Conservation (phyloP, 2,329 filamentous ascomycete genomes). For the Tolypocladium endophyticum region DNA sequence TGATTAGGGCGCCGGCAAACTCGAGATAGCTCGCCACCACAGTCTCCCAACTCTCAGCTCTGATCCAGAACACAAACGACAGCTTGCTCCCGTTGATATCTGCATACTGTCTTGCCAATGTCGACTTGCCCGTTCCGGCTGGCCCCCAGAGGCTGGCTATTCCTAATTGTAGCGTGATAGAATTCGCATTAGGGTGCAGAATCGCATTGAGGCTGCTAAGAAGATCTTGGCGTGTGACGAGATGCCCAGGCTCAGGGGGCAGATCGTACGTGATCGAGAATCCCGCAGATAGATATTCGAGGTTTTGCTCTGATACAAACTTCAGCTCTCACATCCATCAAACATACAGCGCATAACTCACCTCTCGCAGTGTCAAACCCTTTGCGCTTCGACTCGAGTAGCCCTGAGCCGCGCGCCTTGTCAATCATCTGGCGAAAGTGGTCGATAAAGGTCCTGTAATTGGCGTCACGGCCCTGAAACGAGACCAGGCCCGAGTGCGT, state of each 20-base stretch:
- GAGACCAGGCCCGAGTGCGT: slow-evolving; percentile 12
- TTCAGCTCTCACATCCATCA: neutral
- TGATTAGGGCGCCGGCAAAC: slow-evolving; percentile 10
- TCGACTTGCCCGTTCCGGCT: slow-evolving; percentile 12
- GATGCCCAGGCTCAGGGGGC: slow-evolving; percentile 3
- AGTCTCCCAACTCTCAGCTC: slow-evolving; percentile 15
- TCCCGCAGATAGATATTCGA: slow-evolving; percentile 8
- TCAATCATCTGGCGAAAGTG: slow-evolving; percentile 13
- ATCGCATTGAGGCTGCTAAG: slow-evolving; percentile 9
- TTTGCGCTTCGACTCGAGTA: slow-evolving; percentile 11
- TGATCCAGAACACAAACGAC: slow-evolving; percentile 16
- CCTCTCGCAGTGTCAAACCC: slow-evolving; percentile 8
- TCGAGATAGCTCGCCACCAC: slow-evolving; percentile 14
- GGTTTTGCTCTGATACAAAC: slow-evolving; percentile 4
- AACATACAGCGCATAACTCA: neutral
- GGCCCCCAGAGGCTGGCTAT: slow-evolving; percentile 13
- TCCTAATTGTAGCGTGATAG: slow-evolving; percentile 5
- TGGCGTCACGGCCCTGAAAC: slow-evolving; percentile 13
- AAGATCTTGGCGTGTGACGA: slow-evolving; percentile 8
- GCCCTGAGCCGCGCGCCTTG: slow-evolving; percentile 3
- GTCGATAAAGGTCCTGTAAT: slow-evolving; percentile 12
- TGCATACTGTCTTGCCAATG: slow-evolving; percentile 13
- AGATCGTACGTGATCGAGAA: slow-evolving; percentile 9
- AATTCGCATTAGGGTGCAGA: slow-evolving; percentile 3
- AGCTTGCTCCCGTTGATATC: slow-evolving; percentile 9